Conservation (phyloP, 495 filamentous ascomycete genomes). For the Annulohypoxylon bovei region DNA sequence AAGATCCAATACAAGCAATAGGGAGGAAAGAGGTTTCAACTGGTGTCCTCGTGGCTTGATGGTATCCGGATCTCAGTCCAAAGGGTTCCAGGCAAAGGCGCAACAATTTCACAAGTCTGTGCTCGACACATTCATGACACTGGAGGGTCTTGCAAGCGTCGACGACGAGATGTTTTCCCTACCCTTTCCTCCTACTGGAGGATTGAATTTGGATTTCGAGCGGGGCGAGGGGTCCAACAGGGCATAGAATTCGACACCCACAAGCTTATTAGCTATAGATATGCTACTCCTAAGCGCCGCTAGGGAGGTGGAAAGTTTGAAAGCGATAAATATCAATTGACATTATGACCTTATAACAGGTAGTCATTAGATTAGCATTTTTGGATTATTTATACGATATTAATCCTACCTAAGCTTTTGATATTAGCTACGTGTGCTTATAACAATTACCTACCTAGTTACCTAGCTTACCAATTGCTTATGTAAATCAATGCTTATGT, state of each 20-base stretch:
- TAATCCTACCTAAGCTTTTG: too few species aligned
- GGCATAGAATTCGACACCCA: background rate
- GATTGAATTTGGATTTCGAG: background rate
- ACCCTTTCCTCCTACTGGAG: background rate
- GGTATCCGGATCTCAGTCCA: background rate
- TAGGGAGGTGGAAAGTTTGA: too few species aligned
- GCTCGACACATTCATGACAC: background rate
- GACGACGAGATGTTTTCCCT: background rate
- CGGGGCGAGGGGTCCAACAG: background rate
- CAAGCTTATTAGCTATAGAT: too few species aligned
- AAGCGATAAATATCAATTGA: too few species aligned
- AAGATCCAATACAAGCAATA: background rate
- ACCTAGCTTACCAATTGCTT: too few species aligned
- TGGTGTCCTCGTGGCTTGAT: background rate
- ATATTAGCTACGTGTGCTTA: too few species aligned
- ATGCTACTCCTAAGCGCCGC: too few species aligned
- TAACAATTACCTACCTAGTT: too few species aligned
- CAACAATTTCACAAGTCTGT: background rate
- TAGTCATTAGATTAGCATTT: too few species aligned
- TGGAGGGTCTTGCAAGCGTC: background rate
- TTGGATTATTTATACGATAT: too few species aligned
- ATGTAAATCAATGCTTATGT: too few species aligned
- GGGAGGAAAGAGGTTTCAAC: background rate
- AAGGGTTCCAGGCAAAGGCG: background rate
- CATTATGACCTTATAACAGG: too few species aligned